Base-by-base conservation (phyloP, 176 grass and related monocot genomes). In the Oryza longistaminata region DNA sequence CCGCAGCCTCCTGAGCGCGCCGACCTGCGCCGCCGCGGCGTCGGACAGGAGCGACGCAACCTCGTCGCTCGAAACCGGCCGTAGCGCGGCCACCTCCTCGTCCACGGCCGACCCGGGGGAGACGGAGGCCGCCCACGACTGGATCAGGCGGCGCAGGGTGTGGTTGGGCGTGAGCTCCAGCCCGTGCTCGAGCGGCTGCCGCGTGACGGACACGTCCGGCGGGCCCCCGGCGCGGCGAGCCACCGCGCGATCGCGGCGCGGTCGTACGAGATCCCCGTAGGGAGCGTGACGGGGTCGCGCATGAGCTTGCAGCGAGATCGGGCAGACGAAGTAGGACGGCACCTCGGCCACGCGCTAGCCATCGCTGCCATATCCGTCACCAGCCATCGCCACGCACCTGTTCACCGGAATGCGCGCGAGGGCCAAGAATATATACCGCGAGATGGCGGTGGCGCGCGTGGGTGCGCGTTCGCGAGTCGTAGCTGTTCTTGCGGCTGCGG, bases 271-370 rank as follows among this genome's bases (percentile, higher is more conserved):
- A 99, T 99, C 29, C 96, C 96, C 35, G 93, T 95, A 34, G 87
- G 61, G 21, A 95, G 91, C 68, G 93, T 94, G 50, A 99, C 93
- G 46, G 96, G 96, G 68, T 99, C 96, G 40, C 86, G 74, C 96
- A 99, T 99, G 58, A 99, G 80, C 53, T 99, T 99, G 82, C 66
- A 99, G 88, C 48, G 96, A 99, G 52, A 99, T 99, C 33, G 96
- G 96, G 84, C 96, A 99, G 37, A 99, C 86, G 83, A 94, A 99
- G 75, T 96, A 95, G 62, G 90, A 85, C 15, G 96, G 96, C 64
- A 96, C 84, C 82, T 98, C 93, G 27, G 85, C 75, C 0, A 34
- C 16, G 73, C 71, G 73, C 34, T 73, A 31, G 80, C 90, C 91
- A 69, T 83, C 6, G 78, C 42, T 49, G 71, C 71, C 71, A 82